Evolutionary conservation across 73 alveolate species (phyloP).

Genomic region (Symbiodinium natans): DNA sequence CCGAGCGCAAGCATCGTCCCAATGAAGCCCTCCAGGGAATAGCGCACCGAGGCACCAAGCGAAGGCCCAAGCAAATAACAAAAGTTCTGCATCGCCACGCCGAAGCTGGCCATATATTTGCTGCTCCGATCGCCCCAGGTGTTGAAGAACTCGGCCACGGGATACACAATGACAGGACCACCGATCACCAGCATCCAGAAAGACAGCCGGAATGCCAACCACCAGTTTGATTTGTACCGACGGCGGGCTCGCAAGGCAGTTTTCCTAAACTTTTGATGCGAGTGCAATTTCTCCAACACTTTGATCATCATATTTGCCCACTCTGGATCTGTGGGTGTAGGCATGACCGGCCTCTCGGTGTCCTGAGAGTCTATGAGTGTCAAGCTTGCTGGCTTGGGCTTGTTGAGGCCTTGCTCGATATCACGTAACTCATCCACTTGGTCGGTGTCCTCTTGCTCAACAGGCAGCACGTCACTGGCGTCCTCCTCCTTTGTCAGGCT

Average conservation of each 20-base stretch:
- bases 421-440: neutral
- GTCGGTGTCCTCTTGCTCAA: neutral
- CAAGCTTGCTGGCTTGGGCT: neutral
- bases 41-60: slow-evolving; percentile 56
- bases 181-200: slow-evolving; percentile 81
- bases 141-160: slow-evolving; percentile 20
- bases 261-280: slow-evolving; percentile 42
- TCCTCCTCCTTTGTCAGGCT: neutral
- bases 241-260: slow-evolving; percentile 71
- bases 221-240: neutral
- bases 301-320: neutral
- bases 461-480: neutral
- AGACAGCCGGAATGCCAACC: slow-evolving; percentile 41
- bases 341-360: neutral
- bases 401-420: neutral
- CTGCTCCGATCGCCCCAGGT: slow-evolving; percentile 55
- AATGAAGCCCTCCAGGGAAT: slow-evolving; percentile 64
- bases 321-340: neutral
- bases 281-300: neutral
- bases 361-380: neutral
- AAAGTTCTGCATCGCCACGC: slow-evolving; percentile 73
- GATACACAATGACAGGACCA: slow-evolving; percentile 66
- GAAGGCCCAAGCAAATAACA: slow-evolving; percentile 67
- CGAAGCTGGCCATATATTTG: slow-evolving; percentile 84
- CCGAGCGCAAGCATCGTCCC: slow-evolving; percentile 64